These are phyloP conservation scores for Mycena rosella DNA, from an alignment of 768 basidiomycete species.

Conservation along the genomic window DNA sequence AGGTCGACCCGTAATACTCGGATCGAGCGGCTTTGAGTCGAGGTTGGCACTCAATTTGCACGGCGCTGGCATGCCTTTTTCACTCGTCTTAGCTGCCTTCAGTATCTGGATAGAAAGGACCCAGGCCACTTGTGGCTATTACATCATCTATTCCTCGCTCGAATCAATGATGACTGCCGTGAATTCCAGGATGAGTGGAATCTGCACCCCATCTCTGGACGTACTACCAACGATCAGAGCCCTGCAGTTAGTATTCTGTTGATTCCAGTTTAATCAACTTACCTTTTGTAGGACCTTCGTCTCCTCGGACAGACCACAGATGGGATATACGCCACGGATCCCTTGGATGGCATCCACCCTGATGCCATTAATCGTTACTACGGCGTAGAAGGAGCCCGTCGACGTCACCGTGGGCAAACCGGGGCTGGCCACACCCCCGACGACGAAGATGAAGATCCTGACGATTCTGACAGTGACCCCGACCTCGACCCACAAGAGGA, in stretches of 20 bases:
- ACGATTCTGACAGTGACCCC: not conserved
- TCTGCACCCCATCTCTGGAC: too few relatives aligned
- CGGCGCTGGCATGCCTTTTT: not conserved
- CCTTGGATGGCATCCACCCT: slow-evolving; percentile 3
- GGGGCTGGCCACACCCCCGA: not conserved
- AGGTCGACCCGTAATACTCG: not conserved
- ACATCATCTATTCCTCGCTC: not conserved
- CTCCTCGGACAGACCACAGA: slow-evolving; percentile 16
- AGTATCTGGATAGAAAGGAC: not conserved
- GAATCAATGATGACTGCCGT: too few relatives aligned
- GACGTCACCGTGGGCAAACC: not conserved
- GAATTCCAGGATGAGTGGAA: too few relatives aligned
- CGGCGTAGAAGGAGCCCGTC: not conserved
- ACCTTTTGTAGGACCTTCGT: slow-evolving; percentile 13
- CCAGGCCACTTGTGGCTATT: not conserved
- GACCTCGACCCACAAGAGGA: not conserved
- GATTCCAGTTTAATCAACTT: too few relatives aligned
- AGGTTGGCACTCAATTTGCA: not conserved
- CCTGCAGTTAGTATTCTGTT: too few relatives aligned
- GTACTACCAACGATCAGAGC: too few relatives aligned
- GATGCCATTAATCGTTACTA: slow-evolving; percentile 12
- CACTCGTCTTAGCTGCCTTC: not conserved
- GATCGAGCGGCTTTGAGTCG: not conserved
- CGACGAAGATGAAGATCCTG: not conserved
- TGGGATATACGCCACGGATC: not conserved